Base-by-base conservation (phyloP, 768 basidiomycete species). In the Krasilnikovozyma curviuscula region DNA sequence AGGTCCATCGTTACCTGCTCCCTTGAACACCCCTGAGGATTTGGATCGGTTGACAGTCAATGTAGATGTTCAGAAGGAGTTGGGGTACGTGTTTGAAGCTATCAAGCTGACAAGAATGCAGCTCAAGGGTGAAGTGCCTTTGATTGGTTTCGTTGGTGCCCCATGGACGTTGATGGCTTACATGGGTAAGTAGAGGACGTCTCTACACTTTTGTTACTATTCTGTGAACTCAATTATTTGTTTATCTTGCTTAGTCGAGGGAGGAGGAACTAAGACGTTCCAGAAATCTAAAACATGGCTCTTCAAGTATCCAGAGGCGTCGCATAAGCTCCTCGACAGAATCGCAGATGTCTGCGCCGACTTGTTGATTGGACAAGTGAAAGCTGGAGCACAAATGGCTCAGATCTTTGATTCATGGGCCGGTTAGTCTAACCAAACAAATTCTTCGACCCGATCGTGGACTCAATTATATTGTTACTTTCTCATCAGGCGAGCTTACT, bases 361-460 rank as follows among this genome's bases (percentile, higher is more conserved):
- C 57, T 84, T 78, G 62, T 69, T 97, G 50, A 79, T 93, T 40
- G 86, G 84, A 2, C 91, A 98, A 64, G 81, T 85, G 19, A 77
- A 78, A 54, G 91, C 93, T 1, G 93, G 93, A 14, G 93, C 93
- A 31, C 57, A 98, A 89, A 70, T 93, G 39, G 70, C 97, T 5
- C 93, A 98, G 74, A 73, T 98, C 12, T 98, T 98, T 59, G 93
- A 98, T 65, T 95, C 93, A 1, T 84, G 82, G 75, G 93, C 83
- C 8, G 82, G n/a, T n/a, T n/a, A n/a, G n/a, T n/a, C n/a, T n/a
- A n/a, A n/a, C n/a, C n/a, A n/a, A n/a, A n/a, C n/a, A n/a, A n/a
- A n/a, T n/a, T n/a, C n/a, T n/a, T n/a, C n/a, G n/a, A n/a, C n/a
- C n/a, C n/a, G n/a, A n/a, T n/a, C n/a, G n/a, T n/a, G n/a, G n/a